A percentile compares a stretch with the other conserved stretches of the same genome.
Conservation (phyloP, 768 basidiomycete species). For the Lentinula aciculospora region DNA sequence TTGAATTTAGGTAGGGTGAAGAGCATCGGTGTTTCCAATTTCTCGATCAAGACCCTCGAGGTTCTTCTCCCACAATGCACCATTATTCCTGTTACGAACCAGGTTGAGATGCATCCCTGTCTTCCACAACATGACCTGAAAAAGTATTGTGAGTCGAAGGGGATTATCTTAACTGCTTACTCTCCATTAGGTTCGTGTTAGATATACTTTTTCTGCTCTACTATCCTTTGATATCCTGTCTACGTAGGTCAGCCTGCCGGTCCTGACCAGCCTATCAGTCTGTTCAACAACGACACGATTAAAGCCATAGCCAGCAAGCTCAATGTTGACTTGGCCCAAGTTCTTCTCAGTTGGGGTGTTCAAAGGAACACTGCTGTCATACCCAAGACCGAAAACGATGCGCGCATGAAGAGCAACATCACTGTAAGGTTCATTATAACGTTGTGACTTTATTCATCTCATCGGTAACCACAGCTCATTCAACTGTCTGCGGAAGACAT, state of each 20-base stretch:
- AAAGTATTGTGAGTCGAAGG: conserved; percentile 40
- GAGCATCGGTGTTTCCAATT: conserved; percentile 54
- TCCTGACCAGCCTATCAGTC: conserved; percentile 16
- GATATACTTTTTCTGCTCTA: not conserved
- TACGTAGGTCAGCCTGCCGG: conserved; percentile 8
- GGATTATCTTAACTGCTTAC: conserved; percentile 47
- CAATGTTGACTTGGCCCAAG: conserved; percentile 37
- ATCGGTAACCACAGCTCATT: conserved; percentile 22
- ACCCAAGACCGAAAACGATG: conserved; percentile 50
- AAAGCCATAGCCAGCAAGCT: conserved; percentile 26
- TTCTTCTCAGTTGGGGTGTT: conserved; percentile 59
- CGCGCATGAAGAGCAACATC: conserved; percentile 45
- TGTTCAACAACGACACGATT: conserved; percentile 27
- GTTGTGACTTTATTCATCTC: conserved; percentile 22
- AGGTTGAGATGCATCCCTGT: conserved; percentile 54
- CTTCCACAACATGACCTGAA: conserved; percentile 45
- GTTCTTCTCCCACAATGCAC: conserved; percentile 37
- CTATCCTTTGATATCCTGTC: not conserved
- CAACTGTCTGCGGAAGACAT: conserved; percentile 31
- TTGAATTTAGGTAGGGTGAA: conserved; percentile 32
- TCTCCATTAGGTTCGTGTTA: conserved; percentile 30
- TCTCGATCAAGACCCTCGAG: conserved; percentile 37
- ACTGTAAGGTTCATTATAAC: conserved; percentile 26
- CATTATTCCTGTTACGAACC: conserved; percentile 48
- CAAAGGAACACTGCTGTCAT: conserved; percentile 56